Percentiles rank a stretch among this genome's conserved stretches.
phyloP scores from a whole-genome alignment of 768 basidiomycete genomes.

The Hysterangium stoloniferum region DNA sequence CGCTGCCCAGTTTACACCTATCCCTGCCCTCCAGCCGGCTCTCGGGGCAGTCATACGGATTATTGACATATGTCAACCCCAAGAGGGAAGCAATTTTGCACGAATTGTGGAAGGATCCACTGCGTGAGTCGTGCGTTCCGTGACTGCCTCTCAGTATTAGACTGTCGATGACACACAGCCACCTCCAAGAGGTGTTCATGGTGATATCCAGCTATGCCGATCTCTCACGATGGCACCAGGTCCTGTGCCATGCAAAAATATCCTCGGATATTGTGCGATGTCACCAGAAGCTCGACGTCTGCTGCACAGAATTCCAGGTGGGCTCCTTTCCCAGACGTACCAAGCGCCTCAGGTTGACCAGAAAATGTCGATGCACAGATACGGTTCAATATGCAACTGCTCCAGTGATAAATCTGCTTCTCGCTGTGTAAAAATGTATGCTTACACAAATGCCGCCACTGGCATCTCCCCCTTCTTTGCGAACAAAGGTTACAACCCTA shows the following conservation, averaged over 20 bases:
- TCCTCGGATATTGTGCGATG: constrained; percentile 37
- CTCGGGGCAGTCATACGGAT: constrained; percentile 37
- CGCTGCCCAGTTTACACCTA: constrained; percentile 38
- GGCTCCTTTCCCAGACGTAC: constrained; percentile 10
- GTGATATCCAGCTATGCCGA: constrained; percentile 40
- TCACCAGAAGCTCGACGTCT: constrained; percentile 38
- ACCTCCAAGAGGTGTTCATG: constrained; percentile 28
- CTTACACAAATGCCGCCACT: no score
- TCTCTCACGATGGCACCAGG: constrained; percentile 29
- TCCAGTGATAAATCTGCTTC: constrained; percentile 29
- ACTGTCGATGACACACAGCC: constrained; percentile 16
- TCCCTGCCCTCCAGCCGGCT: constrained; percentile 39
- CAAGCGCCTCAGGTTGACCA: neutral
- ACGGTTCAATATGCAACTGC: constrained; percentile 37
- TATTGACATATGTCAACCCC: constrained; percentile 36
- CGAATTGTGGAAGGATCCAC: neutral
- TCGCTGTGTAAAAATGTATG: neutral
- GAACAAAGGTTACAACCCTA: no score
- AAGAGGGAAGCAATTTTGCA: neutral
- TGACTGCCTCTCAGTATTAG: neutral
- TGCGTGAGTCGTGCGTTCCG: constrained; percentile 24
- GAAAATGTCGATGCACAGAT: constrained; percentile 27
- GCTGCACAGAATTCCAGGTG: constrained; percentile 42
- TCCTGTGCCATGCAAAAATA: constrained; percentile 41
- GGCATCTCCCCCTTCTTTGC: no score